Conservation (phyloP, 2,329 filamentous ascomycete genomes). For the Ophiostoma piceae region DNA sequence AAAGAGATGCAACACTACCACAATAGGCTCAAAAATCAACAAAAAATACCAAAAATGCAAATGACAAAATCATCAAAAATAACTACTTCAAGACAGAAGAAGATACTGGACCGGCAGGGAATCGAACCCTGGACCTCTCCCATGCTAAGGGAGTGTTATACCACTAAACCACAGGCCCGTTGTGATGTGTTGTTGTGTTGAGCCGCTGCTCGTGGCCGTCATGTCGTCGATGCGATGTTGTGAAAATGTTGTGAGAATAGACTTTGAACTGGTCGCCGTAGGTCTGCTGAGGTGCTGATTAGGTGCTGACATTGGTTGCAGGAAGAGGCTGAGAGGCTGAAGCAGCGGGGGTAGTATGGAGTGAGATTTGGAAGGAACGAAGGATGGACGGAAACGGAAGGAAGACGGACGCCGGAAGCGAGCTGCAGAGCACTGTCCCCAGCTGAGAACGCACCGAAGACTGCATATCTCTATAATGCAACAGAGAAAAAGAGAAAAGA, state of each 20-base stretch:
- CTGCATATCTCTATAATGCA: not conserved
- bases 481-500: too few relatives aligned
- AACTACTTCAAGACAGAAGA: too few relatives aligned
- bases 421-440: not conserved
- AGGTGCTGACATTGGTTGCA: not conserved
- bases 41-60: not conserved
- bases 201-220: not conserved
- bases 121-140: slow-evolving; percentile 3
- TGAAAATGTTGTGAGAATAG: too few relatives aligned
- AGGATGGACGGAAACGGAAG: not conserved
- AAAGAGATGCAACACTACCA: too few relatives aligned
- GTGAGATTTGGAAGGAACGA: not conserved
- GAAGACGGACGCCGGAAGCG: too few relatives aligned
- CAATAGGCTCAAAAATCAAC: too few relatives aligned
- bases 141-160: slow-evolving; percentile 6
- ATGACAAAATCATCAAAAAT: not conserved
- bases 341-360: not conserved
- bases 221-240: not conserved
- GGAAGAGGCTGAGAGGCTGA: not conserved
- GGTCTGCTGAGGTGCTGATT: too few relatives aligned
- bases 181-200: not conserved
- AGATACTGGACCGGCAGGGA: not conserved
- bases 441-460: not conserved
- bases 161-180: not conserved
- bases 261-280: too few relatives aligned